phyloP scores from a whole-genome alignment of 176 grass and related monocot species.

The Olyra latifolia region DNA sequence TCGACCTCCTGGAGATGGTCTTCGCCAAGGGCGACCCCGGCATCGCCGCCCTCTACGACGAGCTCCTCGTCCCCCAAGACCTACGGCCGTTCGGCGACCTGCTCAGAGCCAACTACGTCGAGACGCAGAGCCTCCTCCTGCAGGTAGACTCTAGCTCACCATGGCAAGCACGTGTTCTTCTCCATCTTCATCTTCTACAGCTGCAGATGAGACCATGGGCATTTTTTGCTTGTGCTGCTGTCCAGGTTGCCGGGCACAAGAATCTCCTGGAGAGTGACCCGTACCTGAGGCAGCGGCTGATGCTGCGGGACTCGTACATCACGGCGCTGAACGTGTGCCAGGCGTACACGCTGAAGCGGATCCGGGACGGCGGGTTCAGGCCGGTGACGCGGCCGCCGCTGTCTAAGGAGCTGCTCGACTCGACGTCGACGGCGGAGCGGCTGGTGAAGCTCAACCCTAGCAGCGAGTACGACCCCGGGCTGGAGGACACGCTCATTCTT shows the following conservation, averaged over 20 bases:
- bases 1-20: constrained; percentile 80
- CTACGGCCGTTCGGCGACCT: constrained; percentile 51
- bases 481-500: constrained; percentile 86
- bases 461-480: constrained; percentile 62
- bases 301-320: constrained; percentile 76
- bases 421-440: constrained; percentile 38
- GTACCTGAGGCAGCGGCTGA: constrained; percentile 59
- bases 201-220: not conserved
- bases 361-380: constrained; percentile 48
- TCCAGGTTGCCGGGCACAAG: constrained; percentile 60
- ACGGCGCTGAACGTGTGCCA: constrained; percentile 76
- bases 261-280: constrained; percentile 62
- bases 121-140: constrained; percentile 60
- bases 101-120: constrained; percentile 59
- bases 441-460: constrained; percentile 64
- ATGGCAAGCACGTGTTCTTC: not conserved
- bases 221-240: not conserved
- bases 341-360: constrained; percentile 61
- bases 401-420: constrained; percentile 42
- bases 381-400: constrained; percentile 32
- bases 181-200: too few species aligned
- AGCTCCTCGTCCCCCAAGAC: constrained; percentile 64
- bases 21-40: constrained; percentile 78
- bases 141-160: constrained; percentile 9
- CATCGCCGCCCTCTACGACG: constrained; percentile 64